phyloP scores from a whole-genome alignment of 164 flowering plant species.

The Aristolochia contorta region DNA sequence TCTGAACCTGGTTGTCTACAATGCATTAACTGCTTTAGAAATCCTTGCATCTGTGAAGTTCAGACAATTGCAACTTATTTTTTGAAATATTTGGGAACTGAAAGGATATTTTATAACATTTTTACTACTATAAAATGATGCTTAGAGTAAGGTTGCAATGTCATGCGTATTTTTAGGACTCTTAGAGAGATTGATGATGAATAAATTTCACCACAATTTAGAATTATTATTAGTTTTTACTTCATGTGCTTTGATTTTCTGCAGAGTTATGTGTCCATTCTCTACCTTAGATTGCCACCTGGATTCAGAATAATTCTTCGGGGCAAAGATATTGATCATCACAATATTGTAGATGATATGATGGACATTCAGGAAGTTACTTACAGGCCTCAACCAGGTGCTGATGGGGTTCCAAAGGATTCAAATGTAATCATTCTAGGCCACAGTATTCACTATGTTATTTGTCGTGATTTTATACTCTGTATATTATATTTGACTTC shows the following conservation, averaged over 20 bases:
- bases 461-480: no score
- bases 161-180: neutral
- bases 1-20: no score
- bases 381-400: constrained; percentile 58
- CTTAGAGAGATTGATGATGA: no score
- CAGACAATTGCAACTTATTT: no score
- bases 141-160: neutral
- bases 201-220: no score
- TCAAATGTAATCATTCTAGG: constrained; percentile 24
- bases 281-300: constrained; percentile 75
- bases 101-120: no score
- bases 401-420: constrained; percentile 47
- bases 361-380: constrained; percentile 52
- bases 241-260: neutral
- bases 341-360: constrained; percentile 88
- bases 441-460: neutral
- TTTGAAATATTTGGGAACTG: no score
- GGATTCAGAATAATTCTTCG: constrained; percentile 73
- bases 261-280: constrained; percentile 92
- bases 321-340: constrained; percentile 86
- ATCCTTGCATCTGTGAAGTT: no score
- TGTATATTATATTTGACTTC: no score
- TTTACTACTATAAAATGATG: no score
- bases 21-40: no score
- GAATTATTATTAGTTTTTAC: no score